phyloP scores from a whole-genome alignment of 164 flowering plant genomes.

The Berberis vulgaris region DNA sequence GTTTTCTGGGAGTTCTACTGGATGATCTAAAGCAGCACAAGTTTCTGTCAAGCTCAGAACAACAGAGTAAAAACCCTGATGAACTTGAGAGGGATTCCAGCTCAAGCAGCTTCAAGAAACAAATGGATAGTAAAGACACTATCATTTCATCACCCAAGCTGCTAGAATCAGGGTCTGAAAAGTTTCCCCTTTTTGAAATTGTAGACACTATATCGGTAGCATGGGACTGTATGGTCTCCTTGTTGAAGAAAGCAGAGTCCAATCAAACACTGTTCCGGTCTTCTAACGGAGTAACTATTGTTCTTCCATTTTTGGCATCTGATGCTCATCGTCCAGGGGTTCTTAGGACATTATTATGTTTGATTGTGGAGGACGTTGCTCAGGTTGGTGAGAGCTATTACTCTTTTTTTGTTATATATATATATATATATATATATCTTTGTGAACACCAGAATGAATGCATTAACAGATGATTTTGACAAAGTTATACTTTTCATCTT shows the following conservation, averaged over 20 bases:
- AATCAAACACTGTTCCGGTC: slow-evolving; percentile 78
- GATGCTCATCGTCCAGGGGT: slow-evolving; percentile 82
- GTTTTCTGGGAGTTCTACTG: slow-evolving; percentile 82
- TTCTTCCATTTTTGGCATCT: slow-evolving; percentile 82
- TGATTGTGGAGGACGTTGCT: slow-evolving; percentile 75
- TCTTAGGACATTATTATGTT: slow-evolving; percentile 72
- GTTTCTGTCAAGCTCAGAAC: slow-evolving; percentile 63
- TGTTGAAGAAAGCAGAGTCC: slow-evolving; percentile 82
- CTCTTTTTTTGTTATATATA: background rate
- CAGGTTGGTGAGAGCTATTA: slow-evolving; percentile 44
- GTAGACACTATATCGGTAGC: slow-evolving; percentile 67
- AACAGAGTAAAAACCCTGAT: slow-evolving; percentile 23
- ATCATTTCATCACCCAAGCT: slow-evolving; percentile 86
- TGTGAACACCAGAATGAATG: background rate
- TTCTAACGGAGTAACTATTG: slow-evolving; percentile 63
- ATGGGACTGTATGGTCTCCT: slow-evolving; percentile 90
- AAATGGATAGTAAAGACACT: slow-evolving; percentile 64
- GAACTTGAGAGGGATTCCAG: slow-evolving; percentile 47
- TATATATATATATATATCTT: background rate
- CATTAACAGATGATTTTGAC: too few species aligned
- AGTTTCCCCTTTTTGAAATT: slow-evolving; percentile 71
- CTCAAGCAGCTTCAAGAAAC: slow-evolving; percentile 80
- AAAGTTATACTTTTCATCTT: too few species aligned
- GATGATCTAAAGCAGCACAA: slow-evolving; percentile 91
- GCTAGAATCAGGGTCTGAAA: slow-evolving; percentile 70